Base-by-base conservation (phyloP, 2,329 filamentous ascomycete genomes). In the Fusarium secorum region DNA sequence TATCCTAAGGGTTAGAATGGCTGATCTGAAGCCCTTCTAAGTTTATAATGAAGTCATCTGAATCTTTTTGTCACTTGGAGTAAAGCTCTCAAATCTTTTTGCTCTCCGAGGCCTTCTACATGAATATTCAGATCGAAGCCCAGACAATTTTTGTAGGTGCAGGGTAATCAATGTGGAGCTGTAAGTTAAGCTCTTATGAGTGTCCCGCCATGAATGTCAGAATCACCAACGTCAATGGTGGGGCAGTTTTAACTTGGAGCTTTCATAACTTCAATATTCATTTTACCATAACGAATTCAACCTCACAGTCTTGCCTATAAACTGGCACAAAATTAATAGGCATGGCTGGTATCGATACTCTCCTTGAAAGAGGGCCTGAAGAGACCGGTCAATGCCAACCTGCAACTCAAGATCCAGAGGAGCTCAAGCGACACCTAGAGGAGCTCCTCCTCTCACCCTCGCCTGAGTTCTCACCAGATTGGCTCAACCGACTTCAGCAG, bases 401-500 rank as follows among this genome's bases (percentile, higher is more conserved):
- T 49, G 52, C 60, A 32, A 71, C 59, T 22, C 78, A 85, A 80
- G 85, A 86, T 80, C 85, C 86, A 41, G 84, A 89, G n/a, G 86
- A 86, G 35, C 83, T 95, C 66, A 93, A 93, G 81, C 83, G 84
- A 48, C 86, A 90, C 66, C 86, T 98, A 9, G 94, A 97, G 81
- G 78, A 86, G 59, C 90, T 92, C 49, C 96, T 95, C 76, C 84
- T 99, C 30, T 89, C 89, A 4, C 95, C 96, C 1, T 93, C 93
- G 4, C 87, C 90, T 9, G 87, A 88, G 5, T 98, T 99, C 83
- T 94, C 91, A 36, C 84, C 89, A 8, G 90, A 92, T 77, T 98
- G 96, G 94, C 87, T 99, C 64, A 94, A 97, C 79, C 88, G 89
- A 60, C 83, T 98, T 45, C 96, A 99, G 81, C 93, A 95, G 86